Base-by-base conservation (phyloP, 768 basidiomycete genomes). In the Gymnopilus junonius region DNA sequence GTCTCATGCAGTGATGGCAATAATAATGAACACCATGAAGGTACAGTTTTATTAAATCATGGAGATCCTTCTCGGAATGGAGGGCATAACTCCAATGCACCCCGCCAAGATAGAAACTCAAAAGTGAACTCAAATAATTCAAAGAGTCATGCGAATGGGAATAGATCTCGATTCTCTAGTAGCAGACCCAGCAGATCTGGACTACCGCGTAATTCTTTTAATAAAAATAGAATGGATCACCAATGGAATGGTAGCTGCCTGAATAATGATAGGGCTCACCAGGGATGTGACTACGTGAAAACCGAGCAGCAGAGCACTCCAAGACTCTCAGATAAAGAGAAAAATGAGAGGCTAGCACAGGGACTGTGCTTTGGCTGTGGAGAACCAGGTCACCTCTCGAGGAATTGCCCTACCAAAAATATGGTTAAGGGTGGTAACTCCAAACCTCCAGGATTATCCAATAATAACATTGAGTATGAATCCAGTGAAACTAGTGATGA, bases 361-460 rank as follows among this genome's bases (percentile, higher is more conserved):
- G 67, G 68, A 12, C 64, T 59, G 20, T 74, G 73, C 59, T 75
- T 69, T 43, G 35, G 55, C 0, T 75, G 71, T 42, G 59, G 65
- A 5, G 66, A 70, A 37, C 20, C 23, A 0, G 73, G 73, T 0
- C 73, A 74, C 42, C 23, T 73, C 25, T n/a, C 71, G 0, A 39
- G 71, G 1, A 70, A 71, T 25, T 74, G 74, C 35, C 74, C 72
- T 7, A 27, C 67, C 12, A 53, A 25, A 0, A 67, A 62, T 51
- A 57, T 42, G 0, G 32, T 69, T 4, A 59, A 63, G 20, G 58
- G 63, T n/a, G 4, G 14, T 8, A 64, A 55, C 3, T 50, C 45
- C 1, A 72, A 71, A 39, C 73, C 73, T 1, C 73, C 71, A 5
- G 73, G 73, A 8, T 8, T 72, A 8, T 29, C 68, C 11, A 58